Percentiles rank a stretch among this genome's conserved stretches.
Evolutionary conservation across 179 eudicot genomes (phyloP).

Genomic region (Silene vulgaris): DNA sequence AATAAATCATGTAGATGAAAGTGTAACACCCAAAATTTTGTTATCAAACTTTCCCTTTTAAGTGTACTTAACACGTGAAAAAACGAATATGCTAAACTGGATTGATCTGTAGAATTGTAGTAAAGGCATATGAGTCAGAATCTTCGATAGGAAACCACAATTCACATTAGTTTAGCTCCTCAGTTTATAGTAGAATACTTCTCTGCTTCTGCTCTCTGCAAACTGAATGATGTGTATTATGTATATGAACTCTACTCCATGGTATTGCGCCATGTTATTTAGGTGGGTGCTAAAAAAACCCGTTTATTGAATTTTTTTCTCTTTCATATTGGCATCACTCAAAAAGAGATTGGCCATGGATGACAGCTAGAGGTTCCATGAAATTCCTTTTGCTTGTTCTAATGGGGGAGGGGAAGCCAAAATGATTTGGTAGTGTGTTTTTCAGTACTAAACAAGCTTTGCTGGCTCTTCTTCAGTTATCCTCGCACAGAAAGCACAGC

Average conservation of each 20-base stretch:
- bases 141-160: not conserved
- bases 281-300: not conserved
- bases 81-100: not conserved
- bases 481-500: conserved; percentile 98
- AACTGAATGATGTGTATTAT: not conserved
- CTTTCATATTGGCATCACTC: not conserved
- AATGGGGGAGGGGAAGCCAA: not conserved
- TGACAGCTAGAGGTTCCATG: not conserved
- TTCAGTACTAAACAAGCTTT: conserved; percentile 12
- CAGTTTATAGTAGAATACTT: not conserved
- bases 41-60: no score
- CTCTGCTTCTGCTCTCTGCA: not conserved
- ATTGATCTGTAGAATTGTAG: not conserved
- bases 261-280: not conserved
- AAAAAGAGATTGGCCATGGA: not conserved
- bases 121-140: not conserved
- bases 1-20: no score
- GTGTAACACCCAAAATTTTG: no score
- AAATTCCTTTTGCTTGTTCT: not conserved
- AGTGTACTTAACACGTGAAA: no score
- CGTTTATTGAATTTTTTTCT: not conserved
- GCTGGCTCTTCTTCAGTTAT: conserved; percentile 47
- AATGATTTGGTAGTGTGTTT: not conserved
- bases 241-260: not conserved
- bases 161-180: not conserved